Base-by-base conservation (phyloP, 2,329 filamentous ascomycete species). In the Pyrenophora seminiperda region DNA sequence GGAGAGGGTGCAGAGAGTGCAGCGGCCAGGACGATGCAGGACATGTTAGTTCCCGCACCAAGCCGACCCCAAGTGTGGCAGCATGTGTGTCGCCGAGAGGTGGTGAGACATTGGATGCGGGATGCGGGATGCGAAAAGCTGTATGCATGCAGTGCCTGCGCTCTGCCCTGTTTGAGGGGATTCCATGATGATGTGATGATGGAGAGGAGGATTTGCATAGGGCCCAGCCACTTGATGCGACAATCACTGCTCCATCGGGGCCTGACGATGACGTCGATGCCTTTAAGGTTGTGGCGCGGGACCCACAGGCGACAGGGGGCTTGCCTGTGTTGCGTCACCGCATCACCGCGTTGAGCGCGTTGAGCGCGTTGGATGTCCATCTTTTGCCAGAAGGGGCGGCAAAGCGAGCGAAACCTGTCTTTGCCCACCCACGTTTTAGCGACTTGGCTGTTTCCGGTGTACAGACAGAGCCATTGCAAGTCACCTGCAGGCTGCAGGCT, bases 281-380 rank as follows among this genome's bases (percentile, higher is more conserved):
- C 32, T 49, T 51, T 50, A 53, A 50, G 52, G 46, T 38, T 62
- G 59, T 61, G 59, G 59, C 59, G 57, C 46, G 15, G 33, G 52
- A 45, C 38, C 39, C 47, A 38, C 48, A 27, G 2, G 14, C 9
- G n/a, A 33, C 46, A 33, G 58, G 55, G 50, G 38, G 5, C 11
- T 5, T 19, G 22, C 41, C 24, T 54, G 51, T 31, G 18, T 20
- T 47, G 24, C 52, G 38, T 51, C 40, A 39, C 58, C 43, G 31
- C 19, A n/a, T n/a, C n/a, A n/a, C n/a, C n/a, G n/a, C n/a, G n/a
- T n/a, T n/a, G n/a, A n/a, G n/a, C n/a, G n/a, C n/a, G 54, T 62
- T 36, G 44, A 52, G 58, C 50, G 20, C 36, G 29, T 36, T 19
- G 4, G 18, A 5, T n/a, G 54, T 7, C 31, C 43, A 61, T 65